A percentile compares a stretch with the other conserved stretches of the same genome.
phyloP scores from a whole-genome alignment of 2,329 filamentous ascomycete species.

The Penicillium sp. region DNA sequence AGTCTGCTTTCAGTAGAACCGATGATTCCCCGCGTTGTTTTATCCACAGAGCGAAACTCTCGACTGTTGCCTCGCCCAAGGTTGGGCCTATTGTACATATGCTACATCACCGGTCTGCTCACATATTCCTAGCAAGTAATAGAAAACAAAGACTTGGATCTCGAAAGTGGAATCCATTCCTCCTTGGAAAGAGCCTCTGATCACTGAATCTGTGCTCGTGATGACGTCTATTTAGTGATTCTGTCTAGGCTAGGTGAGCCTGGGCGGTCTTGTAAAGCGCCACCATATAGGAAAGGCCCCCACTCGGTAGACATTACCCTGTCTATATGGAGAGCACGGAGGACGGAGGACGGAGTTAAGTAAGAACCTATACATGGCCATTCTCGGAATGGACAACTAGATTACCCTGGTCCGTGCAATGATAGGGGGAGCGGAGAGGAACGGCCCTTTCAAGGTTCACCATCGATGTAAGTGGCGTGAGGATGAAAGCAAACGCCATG shows the following conservation, averaged over 20 bases:
- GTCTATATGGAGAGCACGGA: not conserved
- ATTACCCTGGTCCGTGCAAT: not conserved
- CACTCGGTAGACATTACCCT: not conserved
- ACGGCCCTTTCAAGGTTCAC: not conserved
- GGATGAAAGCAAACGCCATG: not conserved
- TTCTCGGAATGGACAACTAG: not conserved
- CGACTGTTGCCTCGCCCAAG: not conserved
- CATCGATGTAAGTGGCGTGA: slow-evolving; percentile 12
- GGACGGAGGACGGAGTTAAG: not conserved
- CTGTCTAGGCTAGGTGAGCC: not conserved
- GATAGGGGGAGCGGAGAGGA: not conserved
- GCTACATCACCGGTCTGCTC: not conserved
- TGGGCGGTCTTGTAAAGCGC: not conserved
- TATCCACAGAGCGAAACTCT: not conserved
- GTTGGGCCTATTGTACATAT: not conserved
- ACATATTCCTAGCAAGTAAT: not conserved
- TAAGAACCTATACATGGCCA: not conserved
- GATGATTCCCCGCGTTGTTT: not conserved
- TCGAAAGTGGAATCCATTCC: not conserved
- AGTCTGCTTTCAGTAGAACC: not conserved
- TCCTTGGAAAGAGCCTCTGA: not conserved
- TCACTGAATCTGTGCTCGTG: not conserved
- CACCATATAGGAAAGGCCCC: not conserved
- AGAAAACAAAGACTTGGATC: not conserved
- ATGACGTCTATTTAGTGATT: not conserved